These are phyloP conservation scores for Ophiostoma triangulosporum DNA, from an alignment of 2,329 filamentous ascomycete species.

Conservation along the genomic window DNA sequence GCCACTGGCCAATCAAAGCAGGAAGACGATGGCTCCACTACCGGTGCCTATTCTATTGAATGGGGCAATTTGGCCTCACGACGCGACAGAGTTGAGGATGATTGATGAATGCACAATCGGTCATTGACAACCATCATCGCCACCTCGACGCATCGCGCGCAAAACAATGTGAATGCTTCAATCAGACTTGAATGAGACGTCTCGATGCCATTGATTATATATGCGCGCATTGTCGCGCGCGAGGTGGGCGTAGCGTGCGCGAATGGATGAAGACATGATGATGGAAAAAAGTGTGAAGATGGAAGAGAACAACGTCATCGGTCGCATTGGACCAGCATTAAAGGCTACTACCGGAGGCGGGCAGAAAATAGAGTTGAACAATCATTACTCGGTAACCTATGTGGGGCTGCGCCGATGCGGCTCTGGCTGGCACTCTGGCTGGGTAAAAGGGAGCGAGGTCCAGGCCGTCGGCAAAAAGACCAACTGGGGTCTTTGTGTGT, in stretches of 20 bases:
- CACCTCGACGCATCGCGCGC: background rate
- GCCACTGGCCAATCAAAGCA: background rate
- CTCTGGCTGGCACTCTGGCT: constrained; percentile 4
- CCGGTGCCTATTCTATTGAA: background rate
- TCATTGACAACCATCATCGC: background rate
- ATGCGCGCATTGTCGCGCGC: background rate
- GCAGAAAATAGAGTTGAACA: constrained; percentile 1
- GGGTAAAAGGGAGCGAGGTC: background rate
- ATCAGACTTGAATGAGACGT: background rate
- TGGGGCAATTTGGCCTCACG: background rate
- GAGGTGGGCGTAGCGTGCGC: background rate
- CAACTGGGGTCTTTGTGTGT: background rate
- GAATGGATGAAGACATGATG: background rate
- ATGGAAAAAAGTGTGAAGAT: background rate
- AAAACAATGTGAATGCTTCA: background rate
- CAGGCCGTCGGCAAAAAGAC: constrained; percentile 3
- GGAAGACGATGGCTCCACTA: background rate
- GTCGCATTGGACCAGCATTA: constrained; percentile 2
- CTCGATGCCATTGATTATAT: background rate
- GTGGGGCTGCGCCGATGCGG: constrained; percentile 15
- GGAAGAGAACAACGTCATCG: constrained; percentile 2
- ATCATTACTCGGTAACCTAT: constrained; percentile 8
- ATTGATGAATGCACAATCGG: background rate
- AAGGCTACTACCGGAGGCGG: constrained; percentile 4
- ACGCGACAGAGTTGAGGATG: background rate